Conservation (phyloP, 2,329 filamentous ascomycete genomes). For the Phyllosticta citriasiana region DNA sequence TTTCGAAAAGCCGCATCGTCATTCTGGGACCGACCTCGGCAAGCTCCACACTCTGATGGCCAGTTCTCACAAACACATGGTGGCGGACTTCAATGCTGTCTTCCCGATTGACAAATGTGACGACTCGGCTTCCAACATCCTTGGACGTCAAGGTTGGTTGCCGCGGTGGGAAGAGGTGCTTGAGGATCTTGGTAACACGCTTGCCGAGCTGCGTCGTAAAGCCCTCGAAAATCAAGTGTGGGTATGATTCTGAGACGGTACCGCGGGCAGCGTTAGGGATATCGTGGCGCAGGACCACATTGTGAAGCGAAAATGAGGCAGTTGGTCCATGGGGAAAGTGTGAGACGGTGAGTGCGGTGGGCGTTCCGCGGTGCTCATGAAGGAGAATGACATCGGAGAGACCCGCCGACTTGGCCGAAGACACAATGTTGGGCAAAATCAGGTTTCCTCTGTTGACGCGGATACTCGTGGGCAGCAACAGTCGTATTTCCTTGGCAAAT, state of each 20-base stretch:
- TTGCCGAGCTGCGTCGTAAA: constrained; percentile 74
- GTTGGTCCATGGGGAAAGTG: constrained; percentile 86
- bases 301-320: constrained; percentile 78
- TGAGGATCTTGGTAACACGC: constrained; percentile 79
- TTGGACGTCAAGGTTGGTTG: constrained; percentile 51
- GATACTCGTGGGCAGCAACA: constrained; percentile 75
- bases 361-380: constrained; percentile 87
- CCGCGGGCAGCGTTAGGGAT: constrained; percentile 81
- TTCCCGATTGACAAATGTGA: constrained; percentile 91
- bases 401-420: constrained; percentile 68
- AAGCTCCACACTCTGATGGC: constrained; percentile 79
- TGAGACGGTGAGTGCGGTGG: constrained; percentile 77
- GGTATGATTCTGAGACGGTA: constrained; percentile 85
- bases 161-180: constrained; percentile 87
- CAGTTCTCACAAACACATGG: constrained; percentile 88
- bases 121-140: constrained; percentile 78
- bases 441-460: constrained; percentile 86
- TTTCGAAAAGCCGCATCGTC: constrained; percentile 96
- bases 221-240: constrained; percentile 90
- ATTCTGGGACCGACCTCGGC: constrained; percentile 87
- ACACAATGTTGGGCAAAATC: constrained; percentile 74
- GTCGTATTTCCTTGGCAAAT: constrained; percentile 84
- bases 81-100: constrained; percentile 81
- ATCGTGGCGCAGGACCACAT: constrained; percentile 85
- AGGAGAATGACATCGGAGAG: constrained; percentile 71